Evolutionary conservation across 192 early-diverging fungal genomes (phyloP).

Genomic region (Geranomyces variabilis): DNA sequence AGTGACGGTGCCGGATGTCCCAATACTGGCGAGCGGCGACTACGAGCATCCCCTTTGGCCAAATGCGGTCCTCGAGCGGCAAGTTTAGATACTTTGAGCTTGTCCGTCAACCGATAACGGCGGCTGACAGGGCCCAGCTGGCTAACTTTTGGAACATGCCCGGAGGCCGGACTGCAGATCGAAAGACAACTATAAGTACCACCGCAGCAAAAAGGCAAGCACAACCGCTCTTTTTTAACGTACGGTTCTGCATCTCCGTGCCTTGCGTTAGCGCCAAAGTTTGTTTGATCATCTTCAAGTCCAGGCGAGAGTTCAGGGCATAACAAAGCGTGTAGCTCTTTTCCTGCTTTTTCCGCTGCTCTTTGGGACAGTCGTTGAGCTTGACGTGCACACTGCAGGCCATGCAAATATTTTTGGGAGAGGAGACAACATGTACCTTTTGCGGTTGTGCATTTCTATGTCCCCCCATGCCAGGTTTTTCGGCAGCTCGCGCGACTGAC

Average conservation of each 20-base stretch:
- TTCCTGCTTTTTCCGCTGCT: conserved; percentile 18
- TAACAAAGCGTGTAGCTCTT: conserved; percentile 3
- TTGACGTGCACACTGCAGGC: neutral
- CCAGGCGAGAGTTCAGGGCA: neutral
- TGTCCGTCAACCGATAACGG: neutral
- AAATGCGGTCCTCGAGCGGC: neutral
- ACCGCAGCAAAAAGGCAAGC: neutral
- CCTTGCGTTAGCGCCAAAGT: neutral
- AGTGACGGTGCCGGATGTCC: neutral
- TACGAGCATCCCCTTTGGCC: neutral
- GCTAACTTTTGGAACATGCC: conserved; percentile 4
- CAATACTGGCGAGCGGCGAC: neutral
- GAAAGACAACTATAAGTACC: neutral
- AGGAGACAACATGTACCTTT: neutral
- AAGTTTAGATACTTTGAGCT: neutral
- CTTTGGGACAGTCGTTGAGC: neutral
- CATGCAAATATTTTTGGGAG: neutral
- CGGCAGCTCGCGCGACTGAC: too few relatives aligned
- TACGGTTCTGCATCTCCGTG: neutral
- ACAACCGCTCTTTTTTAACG: too few relatives aligned
- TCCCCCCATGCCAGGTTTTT: too few relatives aligned
- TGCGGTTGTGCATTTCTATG: neutral
- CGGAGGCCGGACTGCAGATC: neutral
- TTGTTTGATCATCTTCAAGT: neutral
- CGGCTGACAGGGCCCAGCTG: neutral